These are phyloP conservation scores for Lepidium sativum DNA, from an alignment of 345 rosid genomes.

Conservation along the genomic window DNA sequence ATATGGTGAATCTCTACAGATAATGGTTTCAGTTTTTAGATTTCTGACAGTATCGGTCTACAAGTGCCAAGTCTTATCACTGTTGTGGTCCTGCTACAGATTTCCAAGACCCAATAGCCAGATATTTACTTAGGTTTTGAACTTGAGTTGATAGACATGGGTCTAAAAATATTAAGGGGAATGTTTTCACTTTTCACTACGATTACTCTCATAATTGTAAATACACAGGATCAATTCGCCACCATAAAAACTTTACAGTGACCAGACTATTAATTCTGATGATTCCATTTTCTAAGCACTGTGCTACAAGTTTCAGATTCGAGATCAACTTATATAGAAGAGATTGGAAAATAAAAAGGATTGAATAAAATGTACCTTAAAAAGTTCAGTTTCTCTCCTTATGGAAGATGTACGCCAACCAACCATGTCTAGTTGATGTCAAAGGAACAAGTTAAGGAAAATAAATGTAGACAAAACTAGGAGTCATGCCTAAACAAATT, in stretches of 20 bases:
- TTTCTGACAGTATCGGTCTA: neutral
- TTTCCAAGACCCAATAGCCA: neutral
- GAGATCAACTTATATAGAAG: neutral
- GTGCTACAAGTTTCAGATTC: neutral
- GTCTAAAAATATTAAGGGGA: neutral
- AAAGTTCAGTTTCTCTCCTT: slow-evolving; percentile 86
- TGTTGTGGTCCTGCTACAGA: neutral
- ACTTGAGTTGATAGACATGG: neutral
- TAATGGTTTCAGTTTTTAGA: neutral
- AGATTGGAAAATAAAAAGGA: neutral
- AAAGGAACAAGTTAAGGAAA: slow-evolving; percentile 29
- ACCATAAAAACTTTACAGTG: neutral
- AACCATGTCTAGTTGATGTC: slow-evolving; percentile 74
- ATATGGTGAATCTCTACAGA: neutral
- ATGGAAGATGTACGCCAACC: slow-evolving; percentile 99
- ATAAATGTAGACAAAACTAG: neutral
- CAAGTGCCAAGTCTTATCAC: neutral
- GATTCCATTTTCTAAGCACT: neutral
- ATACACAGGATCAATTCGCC: neutral
- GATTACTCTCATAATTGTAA: neutral
- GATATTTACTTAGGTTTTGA: neutral
- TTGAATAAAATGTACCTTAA: slow-evolving; percentile 33
- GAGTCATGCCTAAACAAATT: neutral
- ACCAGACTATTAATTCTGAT: neutral
- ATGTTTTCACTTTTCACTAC: neutral